Evolutionary conservation across 306 rosid species (phyloP), one percentile per base, ranked within the genome.

Genomic region (Prunus davidiana): DNA sequence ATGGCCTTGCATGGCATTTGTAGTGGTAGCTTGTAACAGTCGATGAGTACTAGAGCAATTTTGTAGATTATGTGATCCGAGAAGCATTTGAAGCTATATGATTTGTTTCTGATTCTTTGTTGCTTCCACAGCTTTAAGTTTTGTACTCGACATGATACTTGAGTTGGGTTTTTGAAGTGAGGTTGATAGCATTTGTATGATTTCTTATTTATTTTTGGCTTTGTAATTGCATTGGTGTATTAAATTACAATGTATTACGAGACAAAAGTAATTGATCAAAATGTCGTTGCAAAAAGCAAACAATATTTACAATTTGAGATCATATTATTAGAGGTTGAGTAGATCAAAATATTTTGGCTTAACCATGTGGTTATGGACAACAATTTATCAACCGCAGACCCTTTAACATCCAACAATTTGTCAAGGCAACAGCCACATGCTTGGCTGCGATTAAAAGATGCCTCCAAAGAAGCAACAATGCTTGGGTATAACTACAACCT

Each of bases 1-100:
- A 25, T 58, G 68, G 45, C 27, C 67, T 24, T 12, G 14, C 19
- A 18, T 14, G 43, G 67, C 41, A 14, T 41, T 57, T 28, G 27
- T 41, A 61, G 46, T 6, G 60, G 60, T 73, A 73, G 69, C 57
- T 73, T 61, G 69, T 60, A 47, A 27, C 62, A 46, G 69, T 10
- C 13, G 41, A 73, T 20, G 68, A 24, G 57, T 38, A 27, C 2
- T 72, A 24, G 7, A 58, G 5, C 18, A 57, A 5, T 43, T 12
- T 19, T 54, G 75, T 30, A 71, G 61, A 54, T 12, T 32, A 2
- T 56, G 25, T n/a, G 28, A 56, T 56, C 11, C 20, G 28, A 8
- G 14, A n/a, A n/a, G 28, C 62, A n/a, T 56, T 56, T 12, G 32
- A 61, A 70, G 62, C 34, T 47, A 13, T 49, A 16, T 34, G 10